Percentiles rank a stretch among this genome's conserved stretches.
Conservation (phyloP, 192 early-diverging fungal genomes). For the Coemansia asiatica region DNA sequence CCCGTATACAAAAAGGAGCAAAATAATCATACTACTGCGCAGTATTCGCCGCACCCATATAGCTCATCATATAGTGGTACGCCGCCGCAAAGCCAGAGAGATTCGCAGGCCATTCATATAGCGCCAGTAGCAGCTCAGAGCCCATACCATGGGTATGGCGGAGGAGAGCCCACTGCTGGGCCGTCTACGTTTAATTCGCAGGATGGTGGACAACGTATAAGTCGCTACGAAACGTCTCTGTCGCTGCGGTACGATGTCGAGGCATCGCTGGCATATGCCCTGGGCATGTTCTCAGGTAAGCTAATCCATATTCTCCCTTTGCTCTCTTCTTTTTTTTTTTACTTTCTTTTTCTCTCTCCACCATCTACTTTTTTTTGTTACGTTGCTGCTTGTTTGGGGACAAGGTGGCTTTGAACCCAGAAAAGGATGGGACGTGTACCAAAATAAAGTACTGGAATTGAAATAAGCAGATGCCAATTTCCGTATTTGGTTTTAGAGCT, state of each 20-base stretch:
- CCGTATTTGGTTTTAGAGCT: too few species aligned
- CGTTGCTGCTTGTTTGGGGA: too few species aligned
- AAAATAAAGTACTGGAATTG: too few species aligned
- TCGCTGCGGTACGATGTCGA: conserved; percentile 72
- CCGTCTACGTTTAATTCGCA: conserved; percentile 53
- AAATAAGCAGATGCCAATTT: too few species aligned
- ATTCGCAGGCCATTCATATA: conserved; percentile 34
- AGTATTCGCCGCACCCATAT: conserved; percentile 47
- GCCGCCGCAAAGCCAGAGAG: conserved; percentile 10
- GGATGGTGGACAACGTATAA: conserved; percentile 63
- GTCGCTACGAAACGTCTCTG: conserved; percentile 76
- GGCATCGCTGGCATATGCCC: conserved; percentile 66
- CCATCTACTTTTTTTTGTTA: too few species aligned
- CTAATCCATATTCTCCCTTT: conserved; percentile 27
- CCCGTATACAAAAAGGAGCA: conserved; percentile 14
- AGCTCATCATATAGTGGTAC: conserved; percentile 17
- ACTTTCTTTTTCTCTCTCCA: neutral
- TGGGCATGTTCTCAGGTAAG: conserved; percentile 59
- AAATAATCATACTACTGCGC: conserved; percentile 14
- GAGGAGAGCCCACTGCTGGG: conserved; percentile 38
- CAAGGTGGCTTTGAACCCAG: neutral
- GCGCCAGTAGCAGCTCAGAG: conserved; percentile 7
- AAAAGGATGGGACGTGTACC: too few species aligned
- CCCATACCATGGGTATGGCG: conserved; percentile 17
- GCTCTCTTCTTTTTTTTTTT: neutral